Conservation (phyloP, 805 yeast species). For the Ogataea zsoltii region DNA sequence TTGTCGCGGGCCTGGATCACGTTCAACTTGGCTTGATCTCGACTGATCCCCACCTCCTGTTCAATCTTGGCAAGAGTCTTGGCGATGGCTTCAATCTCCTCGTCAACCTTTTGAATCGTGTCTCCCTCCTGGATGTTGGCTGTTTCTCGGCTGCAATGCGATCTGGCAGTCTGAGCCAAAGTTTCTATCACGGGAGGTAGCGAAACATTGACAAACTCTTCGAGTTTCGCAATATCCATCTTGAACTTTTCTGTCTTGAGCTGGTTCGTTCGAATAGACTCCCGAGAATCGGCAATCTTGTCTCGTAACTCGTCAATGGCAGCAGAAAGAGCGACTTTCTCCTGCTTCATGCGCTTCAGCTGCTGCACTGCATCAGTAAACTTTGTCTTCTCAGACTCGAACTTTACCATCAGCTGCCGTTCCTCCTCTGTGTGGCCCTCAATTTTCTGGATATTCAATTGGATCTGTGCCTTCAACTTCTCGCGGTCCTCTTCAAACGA, state of each 20-base stretch:
- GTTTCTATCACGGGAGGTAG: slow-evolving; percentile 31
- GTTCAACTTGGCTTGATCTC: slow-evolving; percentile 53
- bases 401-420: slow-evolving; percentile 7
- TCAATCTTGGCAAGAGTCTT: slow-evolving; percentile 53
- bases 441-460: slow-evolving; percentile 21
- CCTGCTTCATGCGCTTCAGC: slow-evolving; percentile 11
- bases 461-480: slow-evolving; percentile 32
- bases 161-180: slow-evolving; percentile 32
- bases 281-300: slow-evolving; percentile 23
- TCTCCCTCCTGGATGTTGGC: slow-evolving; percentile 42
- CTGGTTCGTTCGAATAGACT: slow-evolving; percentile 13
- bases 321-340: slow-evolving; percentile 9
- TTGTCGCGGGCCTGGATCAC: slow-evolving; percentile 45
- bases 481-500: slow-evolving; percentile 37
- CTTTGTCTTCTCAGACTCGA: slow-evolving; percentile 14
- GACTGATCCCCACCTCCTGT: slow-evolving; percentile 50
- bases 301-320: slow-evolving; percentile 25
- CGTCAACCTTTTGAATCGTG: slow-evolving; percentile 47
- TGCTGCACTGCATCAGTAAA: slow-evolving; percentile 12
- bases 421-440: slow-evolving; percentile 24
- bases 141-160: slow-evolving; percentile 49
- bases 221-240: slow-evolving; percentile 26
- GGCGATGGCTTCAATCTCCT: slow-evolving; percentile 48
- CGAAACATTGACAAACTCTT: slow-evolving; percentile 26
- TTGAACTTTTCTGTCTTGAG: slow-evolving; percentile 24